These are phyloP conservation scores for Geotrichum candidum DNA, from an alignment of 1,139 yeast species.

Conservation along the genomic window DNA sequence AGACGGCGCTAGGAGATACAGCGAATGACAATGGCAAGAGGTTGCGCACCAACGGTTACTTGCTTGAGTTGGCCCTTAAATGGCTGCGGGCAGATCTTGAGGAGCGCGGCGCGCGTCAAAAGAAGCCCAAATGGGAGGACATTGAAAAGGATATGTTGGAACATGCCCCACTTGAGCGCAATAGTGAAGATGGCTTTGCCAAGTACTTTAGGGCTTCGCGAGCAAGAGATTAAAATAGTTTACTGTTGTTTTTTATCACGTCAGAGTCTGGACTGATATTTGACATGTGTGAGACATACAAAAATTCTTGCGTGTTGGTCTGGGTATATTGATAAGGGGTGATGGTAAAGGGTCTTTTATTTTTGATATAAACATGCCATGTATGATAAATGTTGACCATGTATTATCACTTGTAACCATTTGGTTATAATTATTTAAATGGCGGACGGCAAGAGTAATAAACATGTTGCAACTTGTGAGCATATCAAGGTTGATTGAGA, in stretches of 20 bases:
- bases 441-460: too few relatives aligned
- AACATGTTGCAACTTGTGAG: too few relatives aligned
- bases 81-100: slow-evolving; percentile 40
- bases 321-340: too few relatives aligned
- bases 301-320: too few relatives aligned
- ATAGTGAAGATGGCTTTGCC: slow-evolving; percentile 25
- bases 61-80: slow-evolving; percentile 37
- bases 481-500: too few relatives aligned
- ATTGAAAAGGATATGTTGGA: slow-evolving; percentile 23
- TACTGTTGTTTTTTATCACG: neutral
- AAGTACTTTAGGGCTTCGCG: slow-evolving; percentile 31
- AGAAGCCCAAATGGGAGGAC: slow-evolving; percentile 27
- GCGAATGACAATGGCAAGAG: slow-evolving; percentile 4
- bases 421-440: too few relatives aligned
- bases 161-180: slow-evolving; percentile 28
- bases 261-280: neutral
- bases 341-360: too few relatives aligned
- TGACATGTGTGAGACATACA: neutral
- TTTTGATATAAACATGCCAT: too few relatives aligned
- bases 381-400: too few relatives aligned
- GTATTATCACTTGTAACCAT: too few relatives aligned
- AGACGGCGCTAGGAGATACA: neutral
- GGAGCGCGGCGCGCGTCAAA: slow-evolving; percentile 41
- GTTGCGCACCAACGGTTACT: slow-evolving; percentile 32
- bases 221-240: slow-evolving; percentile 21